Evolutionary conservation across 202 grass and related monocot genomes (phyloP), one percentile per base, ranked within the genome.

Genomic region (Brachypodium distachyon): DNA sequence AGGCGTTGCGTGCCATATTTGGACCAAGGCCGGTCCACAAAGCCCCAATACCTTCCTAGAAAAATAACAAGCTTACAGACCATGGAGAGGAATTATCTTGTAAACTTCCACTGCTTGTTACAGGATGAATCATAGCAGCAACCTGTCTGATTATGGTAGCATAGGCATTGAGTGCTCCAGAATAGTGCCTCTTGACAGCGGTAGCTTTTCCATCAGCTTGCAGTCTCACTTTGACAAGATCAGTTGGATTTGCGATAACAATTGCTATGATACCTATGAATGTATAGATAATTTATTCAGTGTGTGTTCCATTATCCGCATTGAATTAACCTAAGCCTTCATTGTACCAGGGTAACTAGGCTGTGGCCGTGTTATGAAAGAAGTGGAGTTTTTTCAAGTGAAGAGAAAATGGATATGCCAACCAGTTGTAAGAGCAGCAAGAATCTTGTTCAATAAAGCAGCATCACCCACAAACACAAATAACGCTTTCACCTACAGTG

Each of bases 91-190:
- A 61, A 27, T 72, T 59, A 85, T 31, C 12, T 56, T 55, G 39
- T 75, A 70, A 70, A 63, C 13, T 52, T 68, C 31, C 50, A 51
- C 7, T 83, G 32, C 0, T 13, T 36, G 14, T 54, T 22, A 77
- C 3, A 13, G 16, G 47, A 83, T 85, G 69, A 85, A 79, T 77
- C 37, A 18, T 72, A 71, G 29, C 26, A 47, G 46, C 16, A 81
- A 93, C 94, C 94, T 97, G 91, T 87, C 58, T 91, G 53, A 87
- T 75, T 47, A 97, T 97, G 40, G 94, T 91, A 32, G 81, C 75
- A 75, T 97, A 97, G n/a, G 94, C 91, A 90, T 85, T 93, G 25
- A 97, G 81, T 64, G 94, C 94, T 88, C 94, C 94, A 79, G 94
- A 93, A 93, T 97, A 97, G 46, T 87, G 91, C 72, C 78, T 97